Percentiles rank a stretch among this genome's conserved stretches.
These are phyloP conservation scores for Colletotrichum scovillei DNA, from an alignment of 2,329 filamentous ascomycete species.

Conservation along the genomic window DNA sequence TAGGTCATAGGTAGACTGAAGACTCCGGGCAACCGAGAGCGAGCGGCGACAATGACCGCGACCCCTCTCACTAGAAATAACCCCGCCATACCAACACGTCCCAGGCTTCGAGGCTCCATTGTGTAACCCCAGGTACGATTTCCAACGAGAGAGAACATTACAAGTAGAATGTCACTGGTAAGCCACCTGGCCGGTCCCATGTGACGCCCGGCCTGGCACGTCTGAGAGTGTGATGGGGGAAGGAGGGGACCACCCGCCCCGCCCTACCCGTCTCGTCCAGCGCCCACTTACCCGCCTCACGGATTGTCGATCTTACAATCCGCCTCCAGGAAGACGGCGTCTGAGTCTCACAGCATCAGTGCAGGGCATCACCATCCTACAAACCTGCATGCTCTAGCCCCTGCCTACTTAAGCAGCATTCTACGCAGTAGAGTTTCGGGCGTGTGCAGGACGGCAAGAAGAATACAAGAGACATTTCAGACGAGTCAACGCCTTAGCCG, in stretches of 20 bases:
- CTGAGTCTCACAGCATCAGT: not conserved
- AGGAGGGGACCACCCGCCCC: not conserved
- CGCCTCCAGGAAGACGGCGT: not conserved
- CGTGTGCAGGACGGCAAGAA: not conserved
- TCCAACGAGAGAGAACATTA: not conserved
- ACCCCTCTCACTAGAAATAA: constrained; percentile 11
- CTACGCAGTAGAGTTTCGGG: not conserved
- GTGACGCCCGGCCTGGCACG: constrained; percentile 13
- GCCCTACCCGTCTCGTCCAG: constrained; percentile 26
- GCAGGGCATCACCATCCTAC: not conserved
- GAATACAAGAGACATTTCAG: not conserved
- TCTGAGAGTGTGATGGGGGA: not conserved
- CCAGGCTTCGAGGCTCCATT: not conserved
- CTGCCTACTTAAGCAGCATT: too few relatives aligned
- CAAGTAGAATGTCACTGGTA: constrained; percentile 3
- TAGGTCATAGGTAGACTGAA: too few relatives aligned
- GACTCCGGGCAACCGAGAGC: not conserved
- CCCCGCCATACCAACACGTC: constrained; percentile 13
- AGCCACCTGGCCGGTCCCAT: constrained; percentile 1
- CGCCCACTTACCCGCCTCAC: constrained; percentile 22
- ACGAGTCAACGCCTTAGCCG: constrained; percentile 30
- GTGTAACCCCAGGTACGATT: not conserved
- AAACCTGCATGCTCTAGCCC: not conserved
- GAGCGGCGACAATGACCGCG: not conserved
- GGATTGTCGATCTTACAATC: constrained; percentile 9